Base-by-base conservation (phyloP, 768 basidiomycete genomes). In the Rhizopogon roseolus region DNA sequence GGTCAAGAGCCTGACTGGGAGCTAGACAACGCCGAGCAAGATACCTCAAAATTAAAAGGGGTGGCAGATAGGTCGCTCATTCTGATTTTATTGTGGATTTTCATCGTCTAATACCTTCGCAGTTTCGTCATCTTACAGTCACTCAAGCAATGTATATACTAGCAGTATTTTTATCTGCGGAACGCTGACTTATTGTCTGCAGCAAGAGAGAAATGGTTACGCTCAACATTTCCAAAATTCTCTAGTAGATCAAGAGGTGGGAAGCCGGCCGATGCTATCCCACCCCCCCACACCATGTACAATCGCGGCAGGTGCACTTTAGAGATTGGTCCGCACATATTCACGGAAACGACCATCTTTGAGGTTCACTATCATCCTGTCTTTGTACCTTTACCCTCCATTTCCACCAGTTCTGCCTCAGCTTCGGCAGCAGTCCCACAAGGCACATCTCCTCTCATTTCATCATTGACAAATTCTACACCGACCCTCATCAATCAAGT, bases 171-270 rank as follows among this genome's bases (percentile, higher is more conserved):
- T 54, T 36, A 54, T 55, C 22, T 38, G 57, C 44, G 56, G 22
- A 56, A 57, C 53, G 59, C 56, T 57, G 58, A 27, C 37, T 22
- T 44, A 48, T 48, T 52, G 49, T 52, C 49, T 59, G 41, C 60
- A 90, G 88, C 89, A 28, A 79, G 89, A 39, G 81, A 88, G 25
- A 80, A 77, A 66, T 90, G 87, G 86, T 69, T 91, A 14, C 73
- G 77, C 22, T 65, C 70, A 13, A 79, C 76, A 14, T 89, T 91
- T 57, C 82, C 84, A 25, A 86, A 81, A 62, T 91, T 90, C 64
- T 86, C 86, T 19, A 79, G 78, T 52, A 86, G 81, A 59, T 69
- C 78, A 45, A 80, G 85, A 16, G 79, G 79, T 41, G 78, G 77
- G 53, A 87, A 84, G 60, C 71, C 73, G n/a, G 64, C 76, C 0